Conservation (phyloP, 805 yeast species). For the Starmerella bacillaris region DNA sequence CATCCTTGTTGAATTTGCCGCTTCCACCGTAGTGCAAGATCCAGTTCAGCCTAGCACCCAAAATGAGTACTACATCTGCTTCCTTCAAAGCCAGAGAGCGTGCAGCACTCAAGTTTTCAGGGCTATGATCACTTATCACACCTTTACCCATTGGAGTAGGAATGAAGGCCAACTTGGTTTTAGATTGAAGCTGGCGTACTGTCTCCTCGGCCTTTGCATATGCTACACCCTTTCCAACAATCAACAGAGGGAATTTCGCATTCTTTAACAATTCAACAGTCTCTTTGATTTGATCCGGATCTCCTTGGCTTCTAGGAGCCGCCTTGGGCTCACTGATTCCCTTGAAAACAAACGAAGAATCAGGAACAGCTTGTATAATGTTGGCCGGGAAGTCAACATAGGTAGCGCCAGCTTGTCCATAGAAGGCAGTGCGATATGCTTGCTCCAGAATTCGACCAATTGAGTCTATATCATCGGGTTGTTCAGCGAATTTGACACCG, state of each 20-base stretch:
- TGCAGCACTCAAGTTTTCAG: slow-evolving; percentile 41
- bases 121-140: slow-evolving; percentile 34
- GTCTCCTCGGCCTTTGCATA: slow-evolving; percentile 27
- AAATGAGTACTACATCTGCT: slow-evolving; percentile 41
- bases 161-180: slow-evolving; percentile 35
- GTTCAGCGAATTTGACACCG: slow-evolving; percentile 36
- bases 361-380: slow-evolving; percentile 27
- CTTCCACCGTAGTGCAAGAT: slow-evolving; percentile 47
- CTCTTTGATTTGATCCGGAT: slow-evolving; percentile 21
- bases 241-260: slow-evolving; percentile 34
- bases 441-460: slow-evolving; percentile 29
- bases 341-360: background rate
- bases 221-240: slow-evolving; percentile 53
- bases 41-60: slow-evolving; percentile 61
- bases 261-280: slow-evolving; percentile 24
- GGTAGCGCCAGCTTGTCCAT: slow-evolving; percentile 42
- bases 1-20: slow-evolving; percentile 33
- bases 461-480: slow-evolving; percentile 24
- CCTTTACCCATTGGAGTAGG: slow-evolving; percentile 77
- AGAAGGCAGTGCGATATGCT: slow-evolving; percentile 29
- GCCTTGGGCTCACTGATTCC: slow-evolving; percentile 16
- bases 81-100: slow-evolving; percentile 39
- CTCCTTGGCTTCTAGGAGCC: slow-evolving; percentile 26
- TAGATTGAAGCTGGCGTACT: slow-evolving; percentile 28
- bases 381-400: slow-evolving; percentile 53